These are phyloP conservation scores for Dactylellina sp. DNA, from an alignment of 2,329 filamentous ascomycete species.

Conservation along the genomic window DNA sequence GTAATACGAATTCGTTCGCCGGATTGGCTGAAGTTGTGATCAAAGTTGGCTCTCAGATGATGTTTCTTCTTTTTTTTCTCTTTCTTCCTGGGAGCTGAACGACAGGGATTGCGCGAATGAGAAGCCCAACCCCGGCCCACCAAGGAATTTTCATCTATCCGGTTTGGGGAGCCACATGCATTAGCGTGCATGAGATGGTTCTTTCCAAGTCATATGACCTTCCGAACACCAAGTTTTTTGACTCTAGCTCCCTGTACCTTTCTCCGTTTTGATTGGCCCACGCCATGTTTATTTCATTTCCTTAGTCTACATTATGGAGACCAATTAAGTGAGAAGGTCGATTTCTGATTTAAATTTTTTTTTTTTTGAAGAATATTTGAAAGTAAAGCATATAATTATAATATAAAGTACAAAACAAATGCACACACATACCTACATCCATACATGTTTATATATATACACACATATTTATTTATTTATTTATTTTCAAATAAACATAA, in stretches of 20 bases:
- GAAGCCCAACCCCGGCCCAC: constrained; percentile 5
- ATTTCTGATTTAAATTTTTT: too few species aligned
- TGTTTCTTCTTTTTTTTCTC: constrained; percentile 9
- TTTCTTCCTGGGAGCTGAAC: constrained; percentile 19
- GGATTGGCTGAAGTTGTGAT: constrained; percentile 9
- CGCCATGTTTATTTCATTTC: constrained; percentile 5
- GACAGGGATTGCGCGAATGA: constrained; percentile 27
- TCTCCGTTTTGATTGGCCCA: constrained; percentile 29
- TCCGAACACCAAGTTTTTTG: constrained; percentile 42
- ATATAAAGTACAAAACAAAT: too few species aligned
- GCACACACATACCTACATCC: too few species aligned
- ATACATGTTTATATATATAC: too few species aligned
- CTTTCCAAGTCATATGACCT: constrained; percentile 55
- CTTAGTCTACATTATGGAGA: too few species aligned
- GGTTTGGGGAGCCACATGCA: constrained; percentile 52
- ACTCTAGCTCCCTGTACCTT: constrained; percentile 5
- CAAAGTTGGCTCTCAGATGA: neutral
- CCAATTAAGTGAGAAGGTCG: too few species aligned
- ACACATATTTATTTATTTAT: too few species aligned
- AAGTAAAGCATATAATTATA: too few species aligned
- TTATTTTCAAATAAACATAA: too few species aligned
- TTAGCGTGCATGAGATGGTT: constrained; percentile 56
- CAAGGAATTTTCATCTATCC: constrained; percentile 33
- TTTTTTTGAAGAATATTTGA: too few species aligned
- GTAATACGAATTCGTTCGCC: constrained; percentile 27